phyloP scores from a whole-genome alignment of 2,329 filamentous ascomycete species.

The Penicillium sp. region DNA sequence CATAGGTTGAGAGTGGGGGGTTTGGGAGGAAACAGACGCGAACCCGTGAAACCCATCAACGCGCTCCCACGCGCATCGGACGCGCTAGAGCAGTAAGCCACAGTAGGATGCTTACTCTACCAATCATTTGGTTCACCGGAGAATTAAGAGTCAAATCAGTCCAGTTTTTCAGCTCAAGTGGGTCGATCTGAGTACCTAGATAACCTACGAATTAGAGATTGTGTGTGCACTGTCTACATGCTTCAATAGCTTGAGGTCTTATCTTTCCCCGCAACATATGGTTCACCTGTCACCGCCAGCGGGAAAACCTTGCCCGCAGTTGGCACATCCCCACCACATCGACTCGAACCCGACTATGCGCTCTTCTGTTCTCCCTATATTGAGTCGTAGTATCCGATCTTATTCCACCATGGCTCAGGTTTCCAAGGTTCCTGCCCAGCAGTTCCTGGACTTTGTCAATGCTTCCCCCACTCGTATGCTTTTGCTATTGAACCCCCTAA shows the following conservation, averaged over 20 bases:
- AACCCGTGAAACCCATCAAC: neutral
- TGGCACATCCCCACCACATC: slow-evolving; percentile 3
- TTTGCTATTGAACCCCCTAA: neutral
- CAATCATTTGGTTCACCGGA: slow-evolving; percentile 12
- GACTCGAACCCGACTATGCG: slow-evolving; percentile 9
- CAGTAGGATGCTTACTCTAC: slow-evolving; percentile 8
- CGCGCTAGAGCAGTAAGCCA: slow-evolving; percentile 20
- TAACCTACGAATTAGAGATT: neutral
- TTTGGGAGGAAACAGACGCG: neutral
- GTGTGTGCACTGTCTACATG: no score
- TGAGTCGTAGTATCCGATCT: slow-evolving; percentile 13
- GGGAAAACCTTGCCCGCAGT: slow-evolving; percentile 12
- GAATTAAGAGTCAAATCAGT: neutral
- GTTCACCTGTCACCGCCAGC: slow-evolving; percentile 16
- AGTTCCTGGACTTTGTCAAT: slow-evolving; percentile 93
- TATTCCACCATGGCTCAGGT: slow-evolving; percentile 27
- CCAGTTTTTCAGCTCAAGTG: neutral
- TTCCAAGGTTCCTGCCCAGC: slow-evolving; percentile 59
- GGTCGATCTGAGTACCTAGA: neutral
- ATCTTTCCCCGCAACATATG: neutral
- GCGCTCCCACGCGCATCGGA: slow-evolving; percentile 18
- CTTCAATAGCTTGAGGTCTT: neutral
- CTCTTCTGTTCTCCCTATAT: slow-evolving; percentile 6
- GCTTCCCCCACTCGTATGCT: slow-evolving; percentile 83
- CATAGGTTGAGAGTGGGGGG: neutral